Evolutionary conservation across 352 stramenopile species (phyloP).

Genomic region (Pythium rishiriense): DNA sequence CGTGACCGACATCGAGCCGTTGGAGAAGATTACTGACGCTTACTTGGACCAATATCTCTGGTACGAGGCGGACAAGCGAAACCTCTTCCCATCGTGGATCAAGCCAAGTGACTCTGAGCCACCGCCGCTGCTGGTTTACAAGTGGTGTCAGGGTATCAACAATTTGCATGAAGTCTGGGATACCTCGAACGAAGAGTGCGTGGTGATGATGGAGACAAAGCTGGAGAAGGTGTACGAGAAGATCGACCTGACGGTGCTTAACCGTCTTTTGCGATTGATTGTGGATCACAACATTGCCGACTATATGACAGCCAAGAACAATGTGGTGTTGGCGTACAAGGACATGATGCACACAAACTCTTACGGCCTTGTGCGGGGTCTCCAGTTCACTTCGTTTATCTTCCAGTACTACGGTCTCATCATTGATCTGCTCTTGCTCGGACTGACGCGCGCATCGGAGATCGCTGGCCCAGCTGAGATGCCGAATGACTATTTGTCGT

Average conservation of each 20-base stretch:
- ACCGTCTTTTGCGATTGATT: conserved; percentile 97
- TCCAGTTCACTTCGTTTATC: conserved; percentile 97
- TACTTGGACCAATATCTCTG: conserved; percentile 99
- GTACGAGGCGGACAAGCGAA: conserved; percentile 99
- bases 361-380: conserved; percentile 98
- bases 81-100: conserved; percentile 99
- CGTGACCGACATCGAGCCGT: conserved; percentile 99
- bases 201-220: conserved; percentile 98
- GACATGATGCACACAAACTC: conserved; percentile 99
- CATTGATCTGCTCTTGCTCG: conserved; percentile 97
- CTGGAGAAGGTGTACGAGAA: conserved; percentile 99
- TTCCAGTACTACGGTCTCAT: conserved; percentile 99
- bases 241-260: conserved; percentile 99
- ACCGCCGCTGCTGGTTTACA: conserved; percentile 98
- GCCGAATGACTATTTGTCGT: conserved; percentile 99
- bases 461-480: conserved; percentile 96
- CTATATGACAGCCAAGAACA: conserved; percentile 99
- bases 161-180: conserved; percentile 99
- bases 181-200: conserved; percentile 97
- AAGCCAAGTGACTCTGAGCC: conserved; percentile 99
- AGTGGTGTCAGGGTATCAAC: conserved; percentile 99
- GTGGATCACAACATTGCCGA: conserved; percentile 99
- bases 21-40: conserved; percentile 99
- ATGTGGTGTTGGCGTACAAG: conserved; percentile 98
- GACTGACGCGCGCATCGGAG: conserved; percentile 97